Percentiles rank a stretch among this genome's conserved stretches.
These are phyloP conservation scores for Torrubiella hemipterigena DNA, from an alignment of 2,329 filamentous ascomycete genomes.

Conservation along the genomic window DNA sequence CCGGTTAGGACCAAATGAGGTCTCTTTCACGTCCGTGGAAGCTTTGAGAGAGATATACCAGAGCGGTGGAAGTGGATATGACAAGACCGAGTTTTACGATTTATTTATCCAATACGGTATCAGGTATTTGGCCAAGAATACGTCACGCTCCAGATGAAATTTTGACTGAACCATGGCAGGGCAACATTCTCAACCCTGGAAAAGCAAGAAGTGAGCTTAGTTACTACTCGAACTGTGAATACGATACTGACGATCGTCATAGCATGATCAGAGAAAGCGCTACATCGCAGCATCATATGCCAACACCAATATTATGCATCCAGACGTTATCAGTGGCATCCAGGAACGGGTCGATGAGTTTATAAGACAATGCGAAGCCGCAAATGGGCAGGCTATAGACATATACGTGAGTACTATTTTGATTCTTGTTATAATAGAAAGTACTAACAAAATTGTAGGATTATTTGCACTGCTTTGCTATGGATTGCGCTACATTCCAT, in stretches of 20 bases:
- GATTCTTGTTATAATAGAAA: conserved; percentile 15
- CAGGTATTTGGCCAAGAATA: conserved; percentile 25
- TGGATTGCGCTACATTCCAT: conserved; percentile 40
- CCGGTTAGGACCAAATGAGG: conserved; percentile 43
- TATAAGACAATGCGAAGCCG: conserved; percentile 35
- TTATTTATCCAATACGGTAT: conserved; percentile 45
- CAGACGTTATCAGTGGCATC: conserved; percentile 42
- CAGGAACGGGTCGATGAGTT: conserved; percentile 43
- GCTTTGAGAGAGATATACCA: conserved; percentile 52
- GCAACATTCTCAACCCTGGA: conserved; percentile 48
- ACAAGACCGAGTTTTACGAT: conserved; percentile 53
- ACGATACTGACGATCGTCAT: background rate
- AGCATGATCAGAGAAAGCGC: conserved; percentile 52
- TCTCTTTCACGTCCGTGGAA: conserved; percentile 41
- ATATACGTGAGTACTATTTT: conserved; percentile 37
- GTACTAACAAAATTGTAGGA: background rate
- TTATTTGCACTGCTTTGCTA: conserved; percentile 8
- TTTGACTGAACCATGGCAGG: conserved; percentile 14
- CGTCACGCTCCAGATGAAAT: conserved; percentile 5
- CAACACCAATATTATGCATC: conserved; percentile 52
- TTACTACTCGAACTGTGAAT: background rate
- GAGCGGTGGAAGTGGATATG: conserved; percentile 48
- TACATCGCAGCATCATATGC: conserved; percentile 55
- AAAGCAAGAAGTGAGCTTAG: conserved; percentile 34
- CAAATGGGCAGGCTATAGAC: conserved; percentile 34